These are phyloP conservation scores for Neurospora cerealis DNA, from an alignment of 495 filamentous ascomycete genomes.

Conservation along the genomic window DNA sequence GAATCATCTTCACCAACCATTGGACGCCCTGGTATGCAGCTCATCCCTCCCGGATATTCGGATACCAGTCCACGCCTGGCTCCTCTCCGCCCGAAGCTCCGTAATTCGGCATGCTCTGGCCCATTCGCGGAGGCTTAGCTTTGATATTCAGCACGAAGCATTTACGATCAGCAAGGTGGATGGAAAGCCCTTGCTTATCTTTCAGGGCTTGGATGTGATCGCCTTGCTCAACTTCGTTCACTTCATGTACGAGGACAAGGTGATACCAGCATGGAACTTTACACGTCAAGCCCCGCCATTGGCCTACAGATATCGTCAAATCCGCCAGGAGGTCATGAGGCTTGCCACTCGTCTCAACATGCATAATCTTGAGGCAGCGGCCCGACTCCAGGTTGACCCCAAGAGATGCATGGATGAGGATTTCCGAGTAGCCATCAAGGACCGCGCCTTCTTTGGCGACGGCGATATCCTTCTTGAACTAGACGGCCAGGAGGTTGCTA, in stretches of 20 bases:
- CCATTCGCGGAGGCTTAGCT: constrained; percentile 33
- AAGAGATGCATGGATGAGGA: constrained; percentile 54
- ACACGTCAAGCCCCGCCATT: constrained; percentile 51
- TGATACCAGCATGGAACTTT: constrained; percentile 78
- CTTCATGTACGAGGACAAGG: constrained; percentile 70
- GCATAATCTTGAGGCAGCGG: constrained; percentile 58
- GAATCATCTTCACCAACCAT: constrained; percentile 23
- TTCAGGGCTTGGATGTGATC: constrained; percentile 61
- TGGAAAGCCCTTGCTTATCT: constrained; percentile 42
- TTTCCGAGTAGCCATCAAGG: constrained; percentile 53
- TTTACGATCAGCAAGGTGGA: constrained; percentile 47
- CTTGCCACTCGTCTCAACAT: constrained; percentile 58
- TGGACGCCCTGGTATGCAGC: constrained; percentile 40
- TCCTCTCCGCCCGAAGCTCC: constrained; percentile 63
- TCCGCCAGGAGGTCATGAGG: constrained; percentile 76
- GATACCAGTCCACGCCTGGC: constrained; percentile 77
- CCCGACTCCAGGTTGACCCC: constrained; percentile 59
- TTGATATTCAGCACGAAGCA: constrained; percentile 36
- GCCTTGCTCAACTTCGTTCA: constrained; percentile 67
- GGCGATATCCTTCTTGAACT: constrained; percentile 71
- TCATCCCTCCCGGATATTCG: constrained; percentile 50
- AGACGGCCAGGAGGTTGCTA: constrained; percentile 50
- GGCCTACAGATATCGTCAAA: constrained; percentile 61
- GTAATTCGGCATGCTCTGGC: constrained; percentile 54
- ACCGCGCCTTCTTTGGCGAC: constrained; percentile 59